phyloP scores from a whole-genome alignment of 768 basidiomycete genomes.

The Amanita rimosa region DNA sequence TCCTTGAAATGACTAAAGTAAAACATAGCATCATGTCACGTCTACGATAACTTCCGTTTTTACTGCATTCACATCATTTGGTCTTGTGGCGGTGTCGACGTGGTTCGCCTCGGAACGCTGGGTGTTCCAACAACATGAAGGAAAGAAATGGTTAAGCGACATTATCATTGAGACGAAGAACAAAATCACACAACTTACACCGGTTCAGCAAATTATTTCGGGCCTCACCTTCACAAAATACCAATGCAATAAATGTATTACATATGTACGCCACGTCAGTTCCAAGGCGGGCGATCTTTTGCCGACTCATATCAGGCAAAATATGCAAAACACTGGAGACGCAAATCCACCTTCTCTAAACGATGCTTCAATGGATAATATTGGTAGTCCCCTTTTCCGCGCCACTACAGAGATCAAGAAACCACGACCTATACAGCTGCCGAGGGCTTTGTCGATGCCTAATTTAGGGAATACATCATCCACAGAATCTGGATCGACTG shows the following conservation, averaged over 20 bases:
- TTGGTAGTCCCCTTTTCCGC: background rate
- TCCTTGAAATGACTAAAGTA: conserved; percentile 1
- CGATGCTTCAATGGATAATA: background rate
- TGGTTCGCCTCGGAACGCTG: conserved; percentile 55
- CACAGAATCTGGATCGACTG: conserved; percentile 1
- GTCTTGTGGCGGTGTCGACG: conserved; percentile 44
- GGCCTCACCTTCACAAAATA: background rate
- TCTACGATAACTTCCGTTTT: conserved; percentile 68
- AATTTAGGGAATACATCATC: background rate
- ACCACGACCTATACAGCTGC: background rate
- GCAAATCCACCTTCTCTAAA: background rate
- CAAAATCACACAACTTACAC: conserved; percentile 9
- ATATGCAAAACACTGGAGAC: background rate
- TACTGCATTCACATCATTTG: conserved; percentile 58
- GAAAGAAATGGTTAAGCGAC: conserved; percentile 49
- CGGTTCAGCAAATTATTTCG: background rate
- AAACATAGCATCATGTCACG: conserved; percentile 40
- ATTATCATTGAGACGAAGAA: conserved; percentile 27
- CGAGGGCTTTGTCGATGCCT: conserved; percentile 9
- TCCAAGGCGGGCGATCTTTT: background rate
- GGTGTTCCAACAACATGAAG: conserved; percentile 40
- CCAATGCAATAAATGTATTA: background rate
- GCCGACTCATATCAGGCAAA: background rate
- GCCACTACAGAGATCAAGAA: background rate
- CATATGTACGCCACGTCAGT: background rate